Evolutionary conservation across 2,329 filamentous ascomycete species (phyloP).

Genomic region (Colletotrichum musae): DNA sequence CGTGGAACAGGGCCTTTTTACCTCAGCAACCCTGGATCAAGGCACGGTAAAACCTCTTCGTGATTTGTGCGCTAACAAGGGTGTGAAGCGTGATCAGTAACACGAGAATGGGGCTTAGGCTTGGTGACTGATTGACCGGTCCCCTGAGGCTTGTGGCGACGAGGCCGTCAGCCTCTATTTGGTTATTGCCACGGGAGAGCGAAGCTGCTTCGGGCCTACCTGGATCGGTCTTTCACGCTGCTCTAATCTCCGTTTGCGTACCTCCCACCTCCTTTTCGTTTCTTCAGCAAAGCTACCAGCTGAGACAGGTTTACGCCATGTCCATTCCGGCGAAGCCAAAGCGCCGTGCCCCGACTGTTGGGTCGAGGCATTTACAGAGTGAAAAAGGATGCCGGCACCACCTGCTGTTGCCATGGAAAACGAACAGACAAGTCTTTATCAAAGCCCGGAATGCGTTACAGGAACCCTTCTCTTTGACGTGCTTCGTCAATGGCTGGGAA

Average conservation of each 20-base stretch:
- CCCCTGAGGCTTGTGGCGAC: background rate
- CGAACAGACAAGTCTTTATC: background rate
- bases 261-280: background rate
- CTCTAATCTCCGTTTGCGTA: slow-evolving; percentile 7
- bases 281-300: background rate
- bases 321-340: background rate
- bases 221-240: background rate
- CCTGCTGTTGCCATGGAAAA: background rate
- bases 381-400: background rate
- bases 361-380: slow-evolving; percentile 7
- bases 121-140: background rate
- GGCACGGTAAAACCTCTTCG: too few species aligned
- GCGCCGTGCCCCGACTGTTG: slow-evolving; percentile 3
- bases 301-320: background rate
- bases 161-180: background rate
- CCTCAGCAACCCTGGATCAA: too few species aligned
- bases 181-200: background rate
- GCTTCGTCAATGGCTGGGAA: background rate
- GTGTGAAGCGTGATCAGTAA: background rate
- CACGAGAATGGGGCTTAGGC: background rate
- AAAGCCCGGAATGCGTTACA: background rate
- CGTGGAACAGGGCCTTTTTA: too few species aligned
- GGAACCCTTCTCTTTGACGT: background rate
- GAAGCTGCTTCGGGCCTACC: background rate
- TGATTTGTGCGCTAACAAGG: too few species aligned